Conservation (phyloP, 2,329 filamentous ascomycete species). For the Aspergillus glaucus region DNA sequence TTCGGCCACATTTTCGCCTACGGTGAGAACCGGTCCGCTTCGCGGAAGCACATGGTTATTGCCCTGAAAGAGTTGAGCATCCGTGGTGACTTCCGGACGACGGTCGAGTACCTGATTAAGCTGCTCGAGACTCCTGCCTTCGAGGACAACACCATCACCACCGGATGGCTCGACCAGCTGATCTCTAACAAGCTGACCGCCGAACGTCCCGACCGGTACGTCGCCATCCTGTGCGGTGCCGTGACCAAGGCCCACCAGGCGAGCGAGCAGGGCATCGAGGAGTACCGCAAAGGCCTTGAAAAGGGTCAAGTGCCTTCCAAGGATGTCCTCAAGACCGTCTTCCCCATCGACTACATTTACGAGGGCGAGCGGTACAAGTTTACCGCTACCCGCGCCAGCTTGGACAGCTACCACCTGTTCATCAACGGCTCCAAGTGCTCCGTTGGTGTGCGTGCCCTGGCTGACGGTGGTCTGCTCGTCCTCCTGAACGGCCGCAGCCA, state of each 20-base stretch:
- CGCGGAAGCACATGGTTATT: conserved; percentile 98
- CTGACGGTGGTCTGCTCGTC: conserved; percentile 87
- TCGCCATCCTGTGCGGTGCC: conserved; percentile 93
- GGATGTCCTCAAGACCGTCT: conserved; percentile 95
- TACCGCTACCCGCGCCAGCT: conserved; percentile 84
- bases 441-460: conserved; percentile 84
- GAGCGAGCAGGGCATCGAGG: conserved; percentile 80
- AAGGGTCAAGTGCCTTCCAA: conserved; percentile 97
- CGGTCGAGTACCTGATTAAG: conserved; percentile 98
- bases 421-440: conserved; percentile 97
- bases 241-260: conserved; percentile 90
- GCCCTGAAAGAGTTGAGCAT: conserved; percentile 98
- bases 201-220: conserved; percentile 84
- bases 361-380: conserved; percentile 97
- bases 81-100: conserved; percentile 97
- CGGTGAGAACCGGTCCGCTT: conserved; percentile 92
- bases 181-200: conserved; percentile 97
- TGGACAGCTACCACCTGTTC: conserved; percentile 94
- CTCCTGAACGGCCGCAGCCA: conserved; percentile 88
- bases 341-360: conserved; percentile 97
- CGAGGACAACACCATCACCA: conserved; percentile 98
- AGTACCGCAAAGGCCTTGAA: conserved; percentile 83
- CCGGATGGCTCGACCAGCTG: conserved; percentile 96
- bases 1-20: conserved; percentile 99
- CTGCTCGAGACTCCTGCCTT: conserved; percentile 96